Evolutionary conservation across 306 rosid genomes (phyloP).

Genomic region (Alnus glutinosa): DNA sequence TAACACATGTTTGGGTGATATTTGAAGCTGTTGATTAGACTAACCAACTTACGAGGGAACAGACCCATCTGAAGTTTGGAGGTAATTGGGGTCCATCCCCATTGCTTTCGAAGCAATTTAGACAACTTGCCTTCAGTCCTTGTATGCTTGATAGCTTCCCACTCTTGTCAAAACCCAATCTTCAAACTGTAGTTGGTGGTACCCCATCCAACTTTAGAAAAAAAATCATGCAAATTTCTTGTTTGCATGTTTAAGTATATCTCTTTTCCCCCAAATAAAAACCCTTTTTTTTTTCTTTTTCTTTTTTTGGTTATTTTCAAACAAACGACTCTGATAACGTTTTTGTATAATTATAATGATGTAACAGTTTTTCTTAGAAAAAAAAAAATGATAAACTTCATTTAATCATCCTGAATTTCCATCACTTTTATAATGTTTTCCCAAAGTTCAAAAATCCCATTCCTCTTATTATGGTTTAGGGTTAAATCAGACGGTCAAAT

Average conservation of each 20-base stretch:
- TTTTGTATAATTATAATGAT: no score
- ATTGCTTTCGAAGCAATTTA: neutral
- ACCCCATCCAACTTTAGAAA: neutral
- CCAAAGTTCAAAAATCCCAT: no score
- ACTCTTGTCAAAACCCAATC: conserved; percentile 33
- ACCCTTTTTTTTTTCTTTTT: neutral
- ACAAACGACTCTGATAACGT: no score
- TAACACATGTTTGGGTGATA: neutral
- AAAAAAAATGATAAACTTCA: no score
- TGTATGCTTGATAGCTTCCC: neutral
- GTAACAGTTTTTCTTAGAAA: no score
- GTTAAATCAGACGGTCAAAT: no score
- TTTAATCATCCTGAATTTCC: no score
- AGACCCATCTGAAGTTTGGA: conserved; percentile 36
- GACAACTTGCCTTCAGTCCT: conserved; percentile 15
- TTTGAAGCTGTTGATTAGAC: conserved; percentile 30
- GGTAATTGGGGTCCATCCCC: conserved; percentile 17
- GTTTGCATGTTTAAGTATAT: neutral
- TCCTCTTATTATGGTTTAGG: no score
- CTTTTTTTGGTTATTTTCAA: neutral
- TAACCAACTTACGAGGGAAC: conserved; percentile 40
- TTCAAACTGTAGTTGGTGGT: conserved; percentile 13
- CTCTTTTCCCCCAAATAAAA: neutral
- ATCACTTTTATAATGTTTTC: no score
- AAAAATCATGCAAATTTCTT: neutral